Base-by-base conservation (phyloP, 2,329 filamentous ascomycete species). In the Scopulariopsis brevicaulis region DNA sequence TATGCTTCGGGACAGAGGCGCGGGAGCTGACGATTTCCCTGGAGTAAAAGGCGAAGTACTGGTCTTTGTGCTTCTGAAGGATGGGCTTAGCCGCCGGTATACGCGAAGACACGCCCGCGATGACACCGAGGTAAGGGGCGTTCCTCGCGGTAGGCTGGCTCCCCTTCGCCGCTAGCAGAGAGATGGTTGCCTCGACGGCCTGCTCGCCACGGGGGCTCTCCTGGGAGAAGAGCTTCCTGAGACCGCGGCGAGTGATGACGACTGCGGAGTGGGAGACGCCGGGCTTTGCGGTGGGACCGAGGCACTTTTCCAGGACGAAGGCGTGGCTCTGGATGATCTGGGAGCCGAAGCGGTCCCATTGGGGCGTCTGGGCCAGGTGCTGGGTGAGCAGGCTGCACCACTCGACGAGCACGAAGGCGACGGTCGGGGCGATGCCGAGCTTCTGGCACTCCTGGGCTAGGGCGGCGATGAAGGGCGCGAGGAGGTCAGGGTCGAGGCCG, bases 321-420 rank as follows among this genome's bases (percentile, higher is more conserved):
- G 90, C 89, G 68, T 87, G 78, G 54, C 86, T 81, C 37, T 82
- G 70, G 32, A 95, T 73, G 50, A 94, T 73, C 37, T 90, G 84
- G 62, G 77, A 67, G 57, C 82, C 82, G 69, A 85, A 84, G 65
- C 77, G 77, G 55, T 82, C 80, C 86, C 85, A 91, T 51, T 81
- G 70, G 11, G 78, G 68, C 18, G 81, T 81, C 54, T 79, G 78
- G 35, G 81, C 81, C 28, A 91, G 77, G 59, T 86, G 79, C 65
- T 92, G 85, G 64, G 96, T 81, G 55, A 96, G 73, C 59, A 93
- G 71, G 59, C 87, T 88, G 70, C 85, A 90, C 93, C 93, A 99
- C 70, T 96, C 90, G 15, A 94, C 80, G 64, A 99, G 77, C 54
- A 96, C 90, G 68, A 96, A 96, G 5, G 91, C 89, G 71, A 85